phyloP scores from a whole-genome alignment of 1,284 basidiomycete species.

The Naganishia sp. region DNA sequence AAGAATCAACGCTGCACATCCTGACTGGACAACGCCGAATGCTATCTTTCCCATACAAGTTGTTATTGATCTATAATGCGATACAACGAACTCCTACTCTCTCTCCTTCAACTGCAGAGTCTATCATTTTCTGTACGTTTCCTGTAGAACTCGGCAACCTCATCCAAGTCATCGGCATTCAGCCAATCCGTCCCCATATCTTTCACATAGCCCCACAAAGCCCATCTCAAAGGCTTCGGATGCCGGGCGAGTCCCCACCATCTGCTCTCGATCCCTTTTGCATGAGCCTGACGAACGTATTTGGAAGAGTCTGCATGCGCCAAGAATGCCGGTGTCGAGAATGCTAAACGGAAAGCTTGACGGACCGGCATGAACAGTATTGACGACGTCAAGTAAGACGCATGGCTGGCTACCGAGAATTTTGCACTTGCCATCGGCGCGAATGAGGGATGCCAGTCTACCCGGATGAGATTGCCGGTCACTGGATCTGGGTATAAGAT shows the following conservation, averaged over 20 bases:
- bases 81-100: background rate
- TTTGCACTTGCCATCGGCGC: constrained; percentile 41
- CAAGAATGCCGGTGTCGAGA: constrained; percentile 12
- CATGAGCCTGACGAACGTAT: constrained; percentile 31
- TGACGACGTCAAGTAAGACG: constrained; percentile 24
- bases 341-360: constrained; percentile 17
- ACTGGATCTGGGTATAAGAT: constrained; percentile 29
- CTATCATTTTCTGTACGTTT: constrained; percentile 11
- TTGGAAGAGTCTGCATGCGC: constrained; percentile 13
- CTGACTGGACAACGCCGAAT: no score
- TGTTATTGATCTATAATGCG: background rate
- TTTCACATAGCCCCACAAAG: constrained; percentile 41
- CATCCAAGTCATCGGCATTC: constrained; percentile 46
- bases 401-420: constrained; percentile 37
- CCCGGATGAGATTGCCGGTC: constrained; percentile 32
- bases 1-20: no score
- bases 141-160: constrained; percentile 35
- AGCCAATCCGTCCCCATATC: constrained; percentile 40
- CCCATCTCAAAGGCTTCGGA: constrained; percentile 39
- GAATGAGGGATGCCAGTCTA: constrained; percentile 37
- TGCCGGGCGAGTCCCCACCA: constrained; percentile 47
- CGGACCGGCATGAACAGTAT: constrained; percentile 11
- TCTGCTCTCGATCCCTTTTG: constrained; percentile 43
- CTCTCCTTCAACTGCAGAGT: constrained; percentile 7
- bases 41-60: no score